Evolutionary conservation across 2,329 filamentous ascomycete genomes (phyloP), one percentile per base, ranked within the genome.

Genomic region (Sclerotinia spermophila): DNA sequence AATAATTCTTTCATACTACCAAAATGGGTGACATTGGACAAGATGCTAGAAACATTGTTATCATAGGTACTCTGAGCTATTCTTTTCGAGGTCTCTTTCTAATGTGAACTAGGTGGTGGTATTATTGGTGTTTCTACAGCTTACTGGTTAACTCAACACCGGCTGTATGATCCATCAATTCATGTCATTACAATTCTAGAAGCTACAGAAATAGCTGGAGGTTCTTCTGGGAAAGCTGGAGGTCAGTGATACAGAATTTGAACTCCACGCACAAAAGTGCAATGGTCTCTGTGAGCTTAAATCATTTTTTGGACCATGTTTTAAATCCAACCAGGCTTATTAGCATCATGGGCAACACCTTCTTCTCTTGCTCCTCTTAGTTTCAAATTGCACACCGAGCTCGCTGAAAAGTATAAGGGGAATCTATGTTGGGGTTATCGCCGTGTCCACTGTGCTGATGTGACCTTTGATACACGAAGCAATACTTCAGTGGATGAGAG

Each of bases 91-190:
- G 13, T 38, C 13, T 17, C 30, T 60, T 33, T 30, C 30, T 68
- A 21, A 68, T 24, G 13, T 45, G 30, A 27, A 45, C 45, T 67
- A 74, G 74, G 94, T 74, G 94, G 93, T 76, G 94, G 94, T 75
- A 93, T 97, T 74, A 96, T 97, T 77, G 95, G 94, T 78, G 91
- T 89, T 80, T 95, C 92, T 59, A 93, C 92, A 11, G 94, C 94
- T 74, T 97, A 97, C 81, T 97, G 90, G 79, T 84, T 97, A 60
- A 95, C 93, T 2, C 89, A 92, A 72, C 94, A 97, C 79, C 89
- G 91, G 40, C 89, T 86, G 38, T 97, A 92, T 82, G 86, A 95
- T 79, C 88, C 89, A 38, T 82, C 86, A 24, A 86, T 87, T 71
- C 92, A 97, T 80, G 89, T 84, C 61, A 90, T 97, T 76, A 96